Evolutionary conservation across 139 green algal genomes (phyloP).

Genomic region (Chlorella sorokiniana): DNA sequence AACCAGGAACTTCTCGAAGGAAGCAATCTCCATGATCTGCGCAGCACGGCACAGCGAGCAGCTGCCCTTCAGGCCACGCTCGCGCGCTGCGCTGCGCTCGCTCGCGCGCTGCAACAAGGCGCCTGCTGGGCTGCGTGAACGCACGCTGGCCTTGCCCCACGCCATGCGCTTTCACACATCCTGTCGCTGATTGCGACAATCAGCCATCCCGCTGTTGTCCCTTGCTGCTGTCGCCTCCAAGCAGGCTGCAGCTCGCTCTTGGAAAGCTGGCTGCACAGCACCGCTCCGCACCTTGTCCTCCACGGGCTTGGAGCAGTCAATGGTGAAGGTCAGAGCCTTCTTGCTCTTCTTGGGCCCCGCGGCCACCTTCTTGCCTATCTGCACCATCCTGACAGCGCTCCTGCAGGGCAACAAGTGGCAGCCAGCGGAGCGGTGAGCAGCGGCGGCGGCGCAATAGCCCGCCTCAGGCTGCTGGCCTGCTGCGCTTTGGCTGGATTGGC

Average conservation of each 20-base stretch:
- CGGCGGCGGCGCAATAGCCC: background rate
- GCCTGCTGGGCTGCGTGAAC: too few species aligned
- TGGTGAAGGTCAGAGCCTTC: conserved; percentile 79
- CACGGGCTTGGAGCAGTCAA: conserved; percentile 93
- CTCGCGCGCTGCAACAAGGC: too few species aligned
- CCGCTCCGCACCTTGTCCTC: conserved; percentile 68
- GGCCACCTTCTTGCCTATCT: conserved; percentile 34
- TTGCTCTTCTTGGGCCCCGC: conserved; percentile 68
- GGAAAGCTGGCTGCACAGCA: background rate
- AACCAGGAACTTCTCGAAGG: conserved; percentile 98
- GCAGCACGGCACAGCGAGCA: background rate
- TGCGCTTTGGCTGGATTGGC: background rate
- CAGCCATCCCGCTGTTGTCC: background rate
- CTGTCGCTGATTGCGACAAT: background rate
- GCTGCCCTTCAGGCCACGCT: too few species aligned
- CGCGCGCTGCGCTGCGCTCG: too few species aligned
- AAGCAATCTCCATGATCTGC: conserved; percentile 91
- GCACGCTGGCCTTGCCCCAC: too few species aligned
- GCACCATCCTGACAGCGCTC: conserved; percentile 45
- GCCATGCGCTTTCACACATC: background rate
- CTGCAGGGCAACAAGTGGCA: conserved; percentile 5
- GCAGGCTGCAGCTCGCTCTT: background rate
- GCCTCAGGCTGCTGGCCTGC: too few species aligned
- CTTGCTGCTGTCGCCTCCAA: background rate
- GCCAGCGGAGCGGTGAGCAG: background rate